These are phyloP conservation scores for Pythium periplocum DNA, from an alignment of 352 stramenopile species.

Conservation along the genomic window DNA sequence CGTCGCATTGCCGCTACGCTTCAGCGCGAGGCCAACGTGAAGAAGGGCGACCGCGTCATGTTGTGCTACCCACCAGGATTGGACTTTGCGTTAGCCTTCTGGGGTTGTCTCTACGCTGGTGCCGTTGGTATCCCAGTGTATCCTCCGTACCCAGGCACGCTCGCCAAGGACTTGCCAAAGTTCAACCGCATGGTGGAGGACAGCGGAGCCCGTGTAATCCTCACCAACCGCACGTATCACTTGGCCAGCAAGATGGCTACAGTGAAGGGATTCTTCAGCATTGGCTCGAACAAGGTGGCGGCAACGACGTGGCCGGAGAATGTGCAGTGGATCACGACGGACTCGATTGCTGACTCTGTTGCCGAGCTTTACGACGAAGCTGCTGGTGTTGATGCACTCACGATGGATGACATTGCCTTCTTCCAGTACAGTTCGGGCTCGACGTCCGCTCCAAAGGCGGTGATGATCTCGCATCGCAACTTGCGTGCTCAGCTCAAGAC, in stretches of 20 bases:
- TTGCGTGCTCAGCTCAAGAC: slow-evolving; percentile 66
- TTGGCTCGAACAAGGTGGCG: slow-evolving; percentile 29
- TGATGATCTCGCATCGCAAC: slow-evolving; percentile 84
- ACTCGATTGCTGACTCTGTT: slow-evolving; percentile 50
- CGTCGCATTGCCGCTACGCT: slow-evolving; percentile 55
- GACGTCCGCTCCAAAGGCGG: slow-evolving; percentile 73
- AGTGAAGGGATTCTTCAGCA: slow-evolving; percentile 73
- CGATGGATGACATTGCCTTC: slow-evolving; percentile 61
- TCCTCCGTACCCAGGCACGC: slow-evolving; percentile 62
- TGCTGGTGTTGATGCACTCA: slow-evolving; percentile 25
- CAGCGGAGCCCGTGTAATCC: slow-evolving; percentile 51
- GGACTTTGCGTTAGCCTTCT: slow-evolving; percentile 77
- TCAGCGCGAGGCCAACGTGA: slow-evolving; percentile 36
- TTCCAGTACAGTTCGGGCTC: slow-evolving; percentile 84
- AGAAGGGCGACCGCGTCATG: slow-evolving; percentile 69
- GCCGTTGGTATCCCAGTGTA: slow-evolving; percentile 71
- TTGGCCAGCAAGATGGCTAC: slow-evolving; percentile 76
- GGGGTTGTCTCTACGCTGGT: slow-evolving; percentile 73
- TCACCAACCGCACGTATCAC: slow-evolving; percentile 77
- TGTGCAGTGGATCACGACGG: slow-evolving; percentile 69
- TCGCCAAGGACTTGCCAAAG: slow-evolving; percentile 74
- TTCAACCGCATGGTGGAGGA: slow-evolving; percentile 76
- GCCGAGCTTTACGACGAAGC: slow-evolving; percentile 42
- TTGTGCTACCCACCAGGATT: slow-evolving; percentile 71
- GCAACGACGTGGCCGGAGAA: slow-evolving; percentile 57